Evolutionary conservation across 352 stramenopile species (phyloP), one percentile per base, ranked within the genome.

Genomic region (Phytophthora fragariae): DNA sequence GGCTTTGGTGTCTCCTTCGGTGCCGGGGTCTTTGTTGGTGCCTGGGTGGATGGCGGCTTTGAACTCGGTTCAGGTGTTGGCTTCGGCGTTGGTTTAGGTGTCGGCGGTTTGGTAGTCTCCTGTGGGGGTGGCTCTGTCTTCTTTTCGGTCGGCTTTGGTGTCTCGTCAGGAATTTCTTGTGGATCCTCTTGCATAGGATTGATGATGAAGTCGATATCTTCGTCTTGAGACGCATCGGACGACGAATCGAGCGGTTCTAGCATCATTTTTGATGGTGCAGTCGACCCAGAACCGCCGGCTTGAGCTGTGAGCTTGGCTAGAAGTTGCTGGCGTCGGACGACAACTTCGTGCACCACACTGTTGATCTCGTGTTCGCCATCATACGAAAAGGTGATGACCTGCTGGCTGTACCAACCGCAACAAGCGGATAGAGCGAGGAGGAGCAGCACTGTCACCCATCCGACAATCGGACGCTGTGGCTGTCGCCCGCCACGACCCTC

Each of bases 341-440:
- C 70, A 4, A 77, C 59, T 31, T 77, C 65, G 24, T 73, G 70
- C 5, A 54, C 69, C 58, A 66, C 70, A 10, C 57, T 73, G 14
- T 59, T 68, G 54, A 55, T 41, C 49, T 65, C 61, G 33, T 27
- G 54, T 41, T 65, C 54, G 12, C 57, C 35, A 44, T 68, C 52
- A 39, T 69, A 54, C 19, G 66, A 70, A 39, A 68, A 63, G 3
- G 17, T 68, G 60, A 68, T 54, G 46, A 55, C 47, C 19, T 68
- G 65, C 41, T 78, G 71, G 27, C 66, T 78, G 57, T 78, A 78
- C 61, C 62, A 78, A 2, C 71, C 71, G 15, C 71, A 78, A 17
- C 56, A 72, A 31, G 60, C 71, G 37, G 71, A 71, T 14, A 74
- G 17, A 19, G 52, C 49, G 17, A 78, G 47, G 3, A 78, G 66